A percentile compares a stretch with the other conserved stretches of the same genome.
Evolutionary conservation across 768 basidiomycete genomes (phyloP).

Genomic region (Lenzites betulinus): DNA sequence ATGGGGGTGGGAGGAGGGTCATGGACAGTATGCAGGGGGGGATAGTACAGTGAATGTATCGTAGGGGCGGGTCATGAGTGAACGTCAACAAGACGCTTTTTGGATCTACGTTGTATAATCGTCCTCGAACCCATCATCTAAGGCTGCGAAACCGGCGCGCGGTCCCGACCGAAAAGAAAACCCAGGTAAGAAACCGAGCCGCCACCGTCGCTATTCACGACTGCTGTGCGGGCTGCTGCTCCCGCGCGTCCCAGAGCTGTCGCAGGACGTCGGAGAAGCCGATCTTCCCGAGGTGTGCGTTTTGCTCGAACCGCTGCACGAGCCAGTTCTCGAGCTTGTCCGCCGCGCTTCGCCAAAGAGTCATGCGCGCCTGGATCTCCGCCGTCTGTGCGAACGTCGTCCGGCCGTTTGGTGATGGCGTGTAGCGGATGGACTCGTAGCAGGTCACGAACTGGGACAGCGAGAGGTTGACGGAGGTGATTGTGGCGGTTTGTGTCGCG

Average conservation of each 20-base stretch:
- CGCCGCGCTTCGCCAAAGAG: slow-evolving; percentile 78
- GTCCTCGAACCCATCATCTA: slow-evolving; percentile 26
- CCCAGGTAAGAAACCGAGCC: slow-evolving; percentile 9
- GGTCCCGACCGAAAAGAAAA: slow-evolving; percentile 14
- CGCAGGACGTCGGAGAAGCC: slow-evolving; percentile 90
- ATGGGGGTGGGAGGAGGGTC: not conserved
- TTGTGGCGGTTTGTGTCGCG: slow-evolving; percentile 72
- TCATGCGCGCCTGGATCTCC: slow-evolving; percentile 82
- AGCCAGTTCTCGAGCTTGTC: slow-evolving; percentile 86
- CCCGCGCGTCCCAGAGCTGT: slow-evolving; percentile 74
- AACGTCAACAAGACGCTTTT: slow-evolving; percentile 28
- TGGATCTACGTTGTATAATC: slow-evolving; percentile 14
- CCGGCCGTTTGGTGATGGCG: slow-evolving; percentile 59
- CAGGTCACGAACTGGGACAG: slow-evolving; percentile 94
- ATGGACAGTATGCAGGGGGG: slow-evolving; percentile 9
- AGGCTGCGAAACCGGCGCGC: slow-evolving; percentile 20
- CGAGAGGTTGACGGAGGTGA: slow-evolving; percentile 91
- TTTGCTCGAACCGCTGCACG: slow-evolving; percentile 87
- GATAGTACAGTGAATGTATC: slow-evolving; percentile 30
- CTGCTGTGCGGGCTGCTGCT: slow-evolving; percentile 43
- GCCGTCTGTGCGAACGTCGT: slow-evolving; percentile 90
- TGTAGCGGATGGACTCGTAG: slow-evolving; percentile 87
- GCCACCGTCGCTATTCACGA: slow-evolving; percentile 13
- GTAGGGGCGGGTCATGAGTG: slow-evolving; percentile 26
- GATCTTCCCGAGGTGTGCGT: slow-evolving; percentile 85